Evolutionary conservation across 345 rosid genomes (phyloP).

Genomic region (Lepidium sativum): DNA sequence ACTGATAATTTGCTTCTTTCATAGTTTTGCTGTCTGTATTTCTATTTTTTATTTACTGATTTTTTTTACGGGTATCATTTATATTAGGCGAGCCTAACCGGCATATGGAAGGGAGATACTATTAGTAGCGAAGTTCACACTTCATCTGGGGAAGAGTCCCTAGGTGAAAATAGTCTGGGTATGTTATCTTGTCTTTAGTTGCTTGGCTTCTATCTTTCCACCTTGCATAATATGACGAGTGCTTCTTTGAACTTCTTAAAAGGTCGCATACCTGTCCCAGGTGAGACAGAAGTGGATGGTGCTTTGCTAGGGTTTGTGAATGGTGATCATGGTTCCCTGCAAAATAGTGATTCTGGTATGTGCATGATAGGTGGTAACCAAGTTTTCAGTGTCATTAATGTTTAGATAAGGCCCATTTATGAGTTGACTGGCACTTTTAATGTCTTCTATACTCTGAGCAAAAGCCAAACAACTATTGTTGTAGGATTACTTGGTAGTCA

Average conservation of each 20-base stretch:
- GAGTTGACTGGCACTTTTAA: neutral
- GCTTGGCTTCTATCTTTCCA: neutral
- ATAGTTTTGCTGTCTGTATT: neutral
- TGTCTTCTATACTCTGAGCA: neutral
- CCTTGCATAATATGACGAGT: neutral
- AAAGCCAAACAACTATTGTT: neutral
- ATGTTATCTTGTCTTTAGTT: slow-evolving; percentile 2
- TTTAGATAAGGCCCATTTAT: neutral
- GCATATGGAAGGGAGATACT: slow-evolving; percentile 64
- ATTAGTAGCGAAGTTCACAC: slow-evolving; percentile 48
- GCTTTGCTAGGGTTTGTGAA: neutral
- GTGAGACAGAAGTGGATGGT: slow-evolving; percentile 32
- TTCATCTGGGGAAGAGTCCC: slow-evolving; percentile 32
- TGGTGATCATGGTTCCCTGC: slow-evolving; percentile 1
- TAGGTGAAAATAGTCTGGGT: slow-evolving; percentile 38
- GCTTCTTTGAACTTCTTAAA: slow-evolving; percentile 7
- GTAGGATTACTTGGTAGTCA: slow-evolving; percentile 13
- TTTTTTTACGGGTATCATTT: neutral
- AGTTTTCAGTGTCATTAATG: neutral
- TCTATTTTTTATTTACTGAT: slow-evolving; percentile 13
- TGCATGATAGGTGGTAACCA: neutral
- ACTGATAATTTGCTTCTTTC: neutral
- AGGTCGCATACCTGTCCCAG: neutral
- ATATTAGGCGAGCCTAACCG: slow-evolving; percentile 44
- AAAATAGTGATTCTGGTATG: slow-evolving; percentile 13